Evolutionary conservation across 1,284 basidiomycete genomes (phyloP), one percentile per base, ranked within the genome.

Genomic region (Laetiporus sulphureus): DNA sequence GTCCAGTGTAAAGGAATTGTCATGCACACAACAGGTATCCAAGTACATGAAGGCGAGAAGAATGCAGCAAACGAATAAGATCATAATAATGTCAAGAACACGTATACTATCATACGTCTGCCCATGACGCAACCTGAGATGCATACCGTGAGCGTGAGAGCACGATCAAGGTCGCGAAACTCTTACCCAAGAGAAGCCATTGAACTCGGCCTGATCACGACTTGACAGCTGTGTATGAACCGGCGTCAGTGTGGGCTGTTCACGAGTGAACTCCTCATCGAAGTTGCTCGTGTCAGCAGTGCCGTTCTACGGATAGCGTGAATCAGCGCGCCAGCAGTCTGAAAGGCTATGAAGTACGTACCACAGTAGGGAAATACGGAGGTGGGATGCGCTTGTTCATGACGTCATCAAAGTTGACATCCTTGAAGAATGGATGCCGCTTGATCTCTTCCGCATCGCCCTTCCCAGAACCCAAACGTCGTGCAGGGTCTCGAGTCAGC

Each of bases 391-490:
- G 88, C 67, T 99, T 99, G 69, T 96, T 73, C 53, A 96, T 66
- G 29, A 99, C 88, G 62, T 97, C 94, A 56, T 98, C 93, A 67
- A 91, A 99, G 68, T 74, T 96, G 49, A 96, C 87, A 59, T 98
- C 95, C 62, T 93, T 91, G 77, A 99, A 99, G 79, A 99, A 99
- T 11, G 92, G 83, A 64, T 99, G 96, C 46, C 79, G 75, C 70
- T 99, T 99, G 71, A 99, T 96, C 57, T 98, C 96, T 56, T 92
- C 91, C 1, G 96, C 96, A 57, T 99, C 96, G 38, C 77, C 79
- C 55, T 92, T 89, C 7, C 84, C 84, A n/a, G 93, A 88, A 19
- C 96, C 96, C n/a, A 99, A 74, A 48, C 96, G 87, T 34, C 89
- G 85, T 20, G 65, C 59, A n/a, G 96, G 94, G 60, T 99, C 96